These are phyloP conservation scores for Raddia distichophylla DNA, from an alignment of 176 grass and related monocot genomes.

Conservation along the genomic window DNA sequence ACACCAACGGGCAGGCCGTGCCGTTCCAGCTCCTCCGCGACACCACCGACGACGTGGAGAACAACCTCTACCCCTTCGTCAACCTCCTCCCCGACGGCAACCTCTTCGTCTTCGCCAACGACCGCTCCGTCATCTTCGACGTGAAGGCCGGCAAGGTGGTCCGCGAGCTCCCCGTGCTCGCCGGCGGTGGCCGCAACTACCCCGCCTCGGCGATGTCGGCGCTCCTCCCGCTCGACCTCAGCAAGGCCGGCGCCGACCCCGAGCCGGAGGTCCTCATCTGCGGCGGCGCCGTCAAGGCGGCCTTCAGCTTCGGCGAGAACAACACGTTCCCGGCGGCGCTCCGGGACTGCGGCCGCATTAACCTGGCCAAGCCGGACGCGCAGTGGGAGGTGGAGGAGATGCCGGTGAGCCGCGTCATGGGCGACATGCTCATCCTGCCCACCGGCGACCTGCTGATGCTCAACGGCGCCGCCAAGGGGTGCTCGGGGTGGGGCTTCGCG, in stretches of 20 bases:
- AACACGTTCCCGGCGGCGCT: conserved; percentile 50
- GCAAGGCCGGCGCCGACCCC: conserved; percentile 38
- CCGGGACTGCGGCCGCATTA: conserved; percentile 66
- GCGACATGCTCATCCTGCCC: conserved; percentile 87
- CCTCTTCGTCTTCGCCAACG: conserved; percentile 88
- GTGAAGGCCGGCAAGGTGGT: conserved; percentile 44
- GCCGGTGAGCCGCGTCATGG: conserved; percentile 78
- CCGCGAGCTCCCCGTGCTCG: conserved; percentile 66
- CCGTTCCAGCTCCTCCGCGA: conserved; percentile 51
- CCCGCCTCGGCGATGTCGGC: conserved; percentile 77
- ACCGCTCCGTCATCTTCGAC: conserved; percentile 81
- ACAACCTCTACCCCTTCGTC: conserved; percentile 97
- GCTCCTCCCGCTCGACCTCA: conserved; percentile 74
- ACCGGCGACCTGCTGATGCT: conserved; percentile 78
- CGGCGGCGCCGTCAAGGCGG: conserved; percentile 60
- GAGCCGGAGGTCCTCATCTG: conserved; percentile 77
- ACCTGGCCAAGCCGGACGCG: conserved; percentile 44
- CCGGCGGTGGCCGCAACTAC: conserved; percentile 71
- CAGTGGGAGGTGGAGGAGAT: conserved; percentile 65
- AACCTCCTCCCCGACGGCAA: conserved; percentile 84
- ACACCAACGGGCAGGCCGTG: conserved; percentile 43
- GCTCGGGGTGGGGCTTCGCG: conserved; percentile 75
- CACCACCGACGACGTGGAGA: conserved; percentile 81
- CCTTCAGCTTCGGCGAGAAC: conserved; percentile 57
- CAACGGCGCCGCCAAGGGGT: conserved; percentile 68